phyloP scores from a whole-genome alignment of 2,329 filamentous ascomycete species.

The Cercospora berteroae region DNA sequence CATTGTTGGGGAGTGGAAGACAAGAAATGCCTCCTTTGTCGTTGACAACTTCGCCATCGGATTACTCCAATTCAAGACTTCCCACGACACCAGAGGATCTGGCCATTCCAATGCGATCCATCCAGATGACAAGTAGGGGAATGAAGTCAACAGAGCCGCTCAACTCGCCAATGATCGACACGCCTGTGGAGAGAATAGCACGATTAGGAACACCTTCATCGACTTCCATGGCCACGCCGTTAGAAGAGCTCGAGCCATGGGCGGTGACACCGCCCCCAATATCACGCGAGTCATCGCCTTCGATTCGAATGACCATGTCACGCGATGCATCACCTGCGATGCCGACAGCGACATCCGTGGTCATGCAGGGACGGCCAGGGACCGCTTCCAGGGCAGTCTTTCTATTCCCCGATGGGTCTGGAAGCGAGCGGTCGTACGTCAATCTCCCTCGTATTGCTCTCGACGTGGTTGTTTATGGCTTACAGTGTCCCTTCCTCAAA shows the following conservation, averaged over 20 bases:
- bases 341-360: slow-evolving; percentile 1
- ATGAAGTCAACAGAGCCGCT: background rate
- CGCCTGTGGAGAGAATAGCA: background rate
- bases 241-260: slow-evolving; percentile 7
- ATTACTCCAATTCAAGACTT: background rate
- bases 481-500: slow-evolving; percentile 43
- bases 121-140: background rate
- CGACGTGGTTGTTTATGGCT: slow-evolving; percentile 38
- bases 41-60: background rate
- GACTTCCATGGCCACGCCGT: slow-evolving; percentile 4
- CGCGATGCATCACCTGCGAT: background rate
- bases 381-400: background rate
- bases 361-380: slow-evolving; percentile 8
- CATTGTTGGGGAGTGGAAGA: background rate
- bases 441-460: slow-evolving; percentile 7
- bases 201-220: slow-evolving; percentile 1
- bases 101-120: background rate
- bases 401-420: slow-evolving; percentile 10
- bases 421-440: slow-evolving; percentile 1
- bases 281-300: background rate
- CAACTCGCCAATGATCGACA: background rate
- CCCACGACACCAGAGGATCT: background rate
- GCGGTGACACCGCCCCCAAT: background rate
- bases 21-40: background rate
- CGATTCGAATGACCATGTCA: background rate